Evolutionary conservation across 108 stramenopile genomes (phyloP), one percentile per base, ranked within the genome.

Genomic region (Mayamaea pseudoterrestris): DNA sequence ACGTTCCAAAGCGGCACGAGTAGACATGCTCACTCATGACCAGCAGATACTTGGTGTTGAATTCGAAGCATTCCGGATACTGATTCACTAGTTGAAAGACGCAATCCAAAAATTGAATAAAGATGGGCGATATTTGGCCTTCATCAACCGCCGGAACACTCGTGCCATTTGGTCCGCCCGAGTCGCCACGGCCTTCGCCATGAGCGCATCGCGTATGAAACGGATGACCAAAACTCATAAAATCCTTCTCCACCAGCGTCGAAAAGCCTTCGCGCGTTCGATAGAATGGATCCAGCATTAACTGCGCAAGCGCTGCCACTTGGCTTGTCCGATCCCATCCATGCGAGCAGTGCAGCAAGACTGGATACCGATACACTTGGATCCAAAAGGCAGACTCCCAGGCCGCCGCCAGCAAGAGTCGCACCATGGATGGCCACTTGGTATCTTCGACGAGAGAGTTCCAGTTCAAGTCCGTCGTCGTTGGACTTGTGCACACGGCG

Each of bases 321-420:
- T 99, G 99, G 8, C 85, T 67, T 0, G 99, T 99, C 22, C 99
- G 70, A 73, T 99, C 99, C 95, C 97, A 99, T 13, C 99, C 99
- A 56, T 98, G 94, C 44, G 80, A 84, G 50, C 99, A 99, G 58
- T 99, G 99, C 23, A 99, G 61, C 27, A 99, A 65, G 0, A 98
- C 81, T 1, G 95, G 93, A 22, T 84, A 53, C 39, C 87, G 66
- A 56, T 89, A 71, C 27, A 80, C 72, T 58, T 91, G 86, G 25
- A 91, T 71, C 63, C 83, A 80, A 41, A 63, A 80, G 18, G 95
- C 95, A 1, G 88, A 69, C 27, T 78, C 78, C 78, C 82, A 91
- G 8, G 93, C 60, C 2, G 94, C 90, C 2, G 79, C 60, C 21
- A 96, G 56, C 32, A 99, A 76, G n/a, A 67, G 53, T 12, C 92